These are phyloP conservation scores for Phytophthora macrochlamydospora DNA, from an alignment of 352 stramenopile species.

Conservation along the genomic window DNA sequence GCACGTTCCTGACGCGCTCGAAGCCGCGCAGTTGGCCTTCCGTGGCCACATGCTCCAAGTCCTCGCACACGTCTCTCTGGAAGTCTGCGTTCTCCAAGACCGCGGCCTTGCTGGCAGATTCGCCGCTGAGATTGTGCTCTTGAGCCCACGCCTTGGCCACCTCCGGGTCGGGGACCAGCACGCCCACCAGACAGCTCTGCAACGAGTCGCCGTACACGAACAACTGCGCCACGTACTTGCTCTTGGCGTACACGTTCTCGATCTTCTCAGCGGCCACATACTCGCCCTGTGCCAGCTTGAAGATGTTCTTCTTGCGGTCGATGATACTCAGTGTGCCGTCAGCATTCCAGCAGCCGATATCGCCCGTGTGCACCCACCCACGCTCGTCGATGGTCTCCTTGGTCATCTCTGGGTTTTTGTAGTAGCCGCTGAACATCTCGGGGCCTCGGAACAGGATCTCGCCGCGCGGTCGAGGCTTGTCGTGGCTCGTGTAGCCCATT, in stretches of 20 bases:
- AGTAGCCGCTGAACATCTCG: conserved; percentile 91
- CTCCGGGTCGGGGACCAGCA: conserved; percentile 85
- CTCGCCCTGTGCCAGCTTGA: conserved; percentile 92
- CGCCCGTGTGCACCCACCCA: conserved; percentile 96
- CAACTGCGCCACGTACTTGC: conserved; percentile 88
- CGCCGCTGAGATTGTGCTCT: conserved; percentile 16
- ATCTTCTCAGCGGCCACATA: conserved; percentile 97
- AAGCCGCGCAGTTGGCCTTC: conserved; percentile 80
- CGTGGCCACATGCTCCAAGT: conserved; percentile 42
- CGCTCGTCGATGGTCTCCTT: conserved; percentile 86
- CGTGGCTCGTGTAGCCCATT: conserved; percentile 93
- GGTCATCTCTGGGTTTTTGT: conserved; percentile 92
- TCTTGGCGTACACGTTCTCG: conserved; percentile 93
- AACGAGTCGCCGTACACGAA: conserved; percentile 96
- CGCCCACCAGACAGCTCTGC: conserved; percentile 90
- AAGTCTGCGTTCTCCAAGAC: conserved; percentile 45
- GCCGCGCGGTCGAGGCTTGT: conserved; percentile 53
- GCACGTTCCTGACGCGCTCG: conserved; percentile 84
- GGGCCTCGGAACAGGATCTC: conserved; percentile 64
- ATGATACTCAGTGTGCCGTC: conserved; percentile 89
- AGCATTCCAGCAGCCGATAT: conserved; percentile 93
- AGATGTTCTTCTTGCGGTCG: conserved; percentile 92
- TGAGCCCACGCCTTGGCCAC: conserved; percentile 46
- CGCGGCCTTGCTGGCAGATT: conserved; percentile 28
- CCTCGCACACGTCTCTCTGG: conserved; percentile 36